These are phyloP conservation scores for Podaxis sp. DNA, from an alignment of 768 basidiomycete species.

Conservation along the genomic window DNA sequence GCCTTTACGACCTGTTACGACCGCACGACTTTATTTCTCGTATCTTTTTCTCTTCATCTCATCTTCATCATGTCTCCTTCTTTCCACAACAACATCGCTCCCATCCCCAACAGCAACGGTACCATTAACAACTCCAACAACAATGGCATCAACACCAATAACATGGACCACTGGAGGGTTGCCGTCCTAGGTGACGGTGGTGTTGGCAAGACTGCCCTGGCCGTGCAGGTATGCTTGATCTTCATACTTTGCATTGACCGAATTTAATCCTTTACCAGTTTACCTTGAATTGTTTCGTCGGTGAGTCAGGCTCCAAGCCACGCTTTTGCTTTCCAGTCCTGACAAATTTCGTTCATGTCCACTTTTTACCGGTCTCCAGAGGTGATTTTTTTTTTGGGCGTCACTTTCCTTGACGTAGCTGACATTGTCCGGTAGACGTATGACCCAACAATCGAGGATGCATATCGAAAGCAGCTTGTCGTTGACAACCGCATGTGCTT, in stretches of 20 bases:
- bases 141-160: constrained; percentile 11
- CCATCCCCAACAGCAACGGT: constrained; percentile 12
- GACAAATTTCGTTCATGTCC: constrained; percentile 8
- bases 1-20: constrained; percentile 64
- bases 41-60: constrained; percentile 36
- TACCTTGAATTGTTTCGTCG: constrained; percentile 94
- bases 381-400: constrained; percentile 36
- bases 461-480: constrained; percentile 92
- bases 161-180: constrained; percentile 93
- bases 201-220: constrained; percentile 95
- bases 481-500: constrained; percentile 96
- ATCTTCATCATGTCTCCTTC: constrained; percentile 30
- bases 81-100: constrained; percentile 16
- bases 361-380: constrained; percentile 38
- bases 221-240: constrained; percentile 75
- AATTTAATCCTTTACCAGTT: constrained; percentile 52
- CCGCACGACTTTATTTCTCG: constrained; percentile 39
- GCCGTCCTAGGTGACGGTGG: constrained; percentile 96
- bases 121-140: constrained; percentile 9
- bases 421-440: constrained; percentile 63
- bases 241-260: constrained; percentile 13
- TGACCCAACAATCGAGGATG: constrained; percentile 98
- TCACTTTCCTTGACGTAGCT: constrained; percentile 17
- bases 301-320: constrained; percentile 45
- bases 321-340: constrained; percentile 15